Evolutionary conservation across 495 filamentous ascomycete species (phyloP).

Genomic region (Umbilicaria muhlenbergii): DNA sequence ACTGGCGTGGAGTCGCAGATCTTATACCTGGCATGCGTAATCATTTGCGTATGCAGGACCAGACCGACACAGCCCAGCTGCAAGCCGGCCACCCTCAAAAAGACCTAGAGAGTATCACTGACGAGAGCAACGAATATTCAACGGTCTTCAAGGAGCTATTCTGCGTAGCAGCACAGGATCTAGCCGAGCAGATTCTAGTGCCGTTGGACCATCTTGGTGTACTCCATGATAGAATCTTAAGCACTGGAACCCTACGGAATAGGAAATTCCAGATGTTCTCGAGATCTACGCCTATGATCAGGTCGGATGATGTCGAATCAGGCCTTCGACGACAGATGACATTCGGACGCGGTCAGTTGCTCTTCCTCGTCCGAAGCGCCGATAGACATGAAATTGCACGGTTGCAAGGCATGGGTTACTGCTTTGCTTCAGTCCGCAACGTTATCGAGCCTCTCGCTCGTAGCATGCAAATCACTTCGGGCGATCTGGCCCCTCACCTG

Average conservation of each 20-base stretch:
- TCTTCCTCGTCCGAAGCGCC: constrained; percentile 64
- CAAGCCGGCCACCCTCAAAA: constrained; percentile 23
- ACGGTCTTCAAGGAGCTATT: constrained; percentile 75
- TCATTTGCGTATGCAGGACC: constrained; percentile 18
- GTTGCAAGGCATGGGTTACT: constrained; percentile 57
- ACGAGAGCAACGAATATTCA: constrained; percentile 44
- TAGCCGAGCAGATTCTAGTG: constrained; percentile 49
- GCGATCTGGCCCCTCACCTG: constrained; percentile 37
- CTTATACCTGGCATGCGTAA: constrained; percentile 58
- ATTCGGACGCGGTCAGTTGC: constrained; percentile 52
- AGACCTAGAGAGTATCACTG: constrained; percentile 5
- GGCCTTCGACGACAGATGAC: constrained; percentile 8
- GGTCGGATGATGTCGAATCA: constrained; percentile 13
- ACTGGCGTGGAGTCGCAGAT: constrained; percentile 54
- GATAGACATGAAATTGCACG: constrained; percentile 37
- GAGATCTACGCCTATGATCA: constrained; percentile 7
- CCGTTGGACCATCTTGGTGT: constrained; percentile 49
- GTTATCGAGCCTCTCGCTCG: constrained; percentile 50
- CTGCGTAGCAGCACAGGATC: constrained; percentile 59
- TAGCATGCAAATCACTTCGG: constrained; percentile 52
- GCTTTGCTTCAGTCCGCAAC: constrained; percentile 55
- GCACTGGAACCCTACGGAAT: constrained; percentile 32
- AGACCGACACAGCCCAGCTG: constrained; percentile 9
- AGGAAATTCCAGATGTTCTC: constrained; percentile 16
- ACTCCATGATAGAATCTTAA: constrained; percentile 64